phyloP scores from a whole-genome alignment of 23 red algal species.

The Gracilaria domingensis region DNA sequence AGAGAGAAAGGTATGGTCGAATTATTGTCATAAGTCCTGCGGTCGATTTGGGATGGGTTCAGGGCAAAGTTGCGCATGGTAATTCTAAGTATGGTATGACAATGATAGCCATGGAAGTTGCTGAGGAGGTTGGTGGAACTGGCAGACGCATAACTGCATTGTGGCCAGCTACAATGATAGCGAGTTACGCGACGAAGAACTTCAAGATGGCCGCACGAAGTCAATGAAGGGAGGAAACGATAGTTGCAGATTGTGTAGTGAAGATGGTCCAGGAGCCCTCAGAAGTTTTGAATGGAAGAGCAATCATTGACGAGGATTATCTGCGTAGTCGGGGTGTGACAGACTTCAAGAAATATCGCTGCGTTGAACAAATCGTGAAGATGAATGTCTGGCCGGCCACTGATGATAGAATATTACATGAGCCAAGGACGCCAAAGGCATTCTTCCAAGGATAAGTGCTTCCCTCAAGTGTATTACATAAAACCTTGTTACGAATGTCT shows the following conservation, averaged over 20 bases:
- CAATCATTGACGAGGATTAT: constrained; percentile 98
- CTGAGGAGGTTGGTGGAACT: constrained; percentile 76
- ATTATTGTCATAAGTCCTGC: constrained; percentile 98
- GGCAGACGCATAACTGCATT: constrained; percentile 86
- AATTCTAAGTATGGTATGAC: constrained; percentile 99
- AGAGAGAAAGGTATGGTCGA: constrained; percentile 72
- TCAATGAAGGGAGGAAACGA: constrained; percentile 89
- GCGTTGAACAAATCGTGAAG: constrained; percentile 76
- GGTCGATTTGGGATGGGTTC: constrained; percentile 78
- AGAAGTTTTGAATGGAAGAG: constrained; percentile 63
- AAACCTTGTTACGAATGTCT: not conserved
- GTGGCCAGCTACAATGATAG: constrained; percentile 96
- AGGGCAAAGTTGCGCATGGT: constrained; percentile 88
- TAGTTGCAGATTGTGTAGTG: constrained; percentile 83
- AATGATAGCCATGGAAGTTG: constrained; percentile 90
- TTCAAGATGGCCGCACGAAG: constrained; percentile 86
- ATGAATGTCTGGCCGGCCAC: constrained; percentile 81
- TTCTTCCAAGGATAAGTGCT: constrained; percentile 43
- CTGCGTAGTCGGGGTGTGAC: constrained; percentile 73
- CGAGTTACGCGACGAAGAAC: constrained; percentile 96
- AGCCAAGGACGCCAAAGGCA: constrained; percentile 1
- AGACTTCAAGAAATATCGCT: constrained; percentile 92
- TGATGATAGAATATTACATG: not conserved
- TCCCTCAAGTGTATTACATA: constrained; percentile 17
- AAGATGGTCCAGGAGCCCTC: constrained; percentile 77